Evolutionary conservation across 129 eudicot genomes (phyloP).

Genomic region (Apium graveolens): DNA sequence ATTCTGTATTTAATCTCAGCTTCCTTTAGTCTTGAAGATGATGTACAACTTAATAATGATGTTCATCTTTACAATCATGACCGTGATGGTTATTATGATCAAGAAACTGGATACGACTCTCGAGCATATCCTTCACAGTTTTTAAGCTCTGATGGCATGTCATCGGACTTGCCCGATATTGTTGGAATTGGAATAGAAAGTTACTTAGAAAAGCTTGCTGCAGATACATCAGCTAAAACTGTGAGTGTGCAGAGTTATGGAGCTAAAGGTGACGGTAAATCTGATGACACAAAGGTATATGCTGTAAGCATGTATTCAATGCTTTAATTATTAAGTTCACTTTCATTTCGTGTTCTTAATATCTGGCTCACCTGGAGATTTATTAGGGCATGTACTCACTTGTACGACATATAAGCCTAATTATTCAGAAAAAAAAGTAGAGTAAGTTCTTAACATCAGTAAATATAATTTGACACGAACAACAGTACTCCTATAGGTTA

Average conservation of each 20-base stretch:
- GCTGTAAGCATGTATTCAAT: not conserved
- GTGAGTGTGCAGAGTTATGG: constrained; percentile 35
- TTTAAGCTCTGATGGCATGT: not conserved
- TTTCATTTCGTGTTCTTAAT: too few relatives aligned
- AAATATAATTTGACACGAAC: too few relatives aligned
- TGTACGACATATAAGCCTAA: too few relatives aligned
- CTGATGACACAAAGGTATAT: constrained; percentile 41
- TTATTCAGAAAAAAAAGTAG: too few relatives aligned
- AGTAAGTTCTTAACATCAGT: too few relatives aligned
- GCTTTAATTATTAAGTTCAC: too few relatives aligned
- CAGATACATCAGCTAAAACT: constrained; percentile 5
- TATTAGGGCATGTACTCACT: too few relatives aligned
- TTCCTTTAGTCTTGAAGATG: constrained; percentile 1
- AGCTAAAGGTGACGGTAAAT: constrained; percentile 54
- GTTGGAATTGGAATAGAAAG: not conserved
- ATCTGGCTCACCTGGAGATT: too few relatives aligned
- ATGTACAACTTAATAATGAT: not conserved
- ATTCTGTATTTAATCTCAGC: not conserved
- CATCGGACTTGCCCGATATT: not conserved
- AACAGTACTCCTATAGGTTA: too few relatives aligned
- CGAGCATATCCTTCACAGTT: constrained; percentile 19
- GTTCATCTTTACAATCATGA: not conserved
- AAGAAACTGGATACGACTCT: constrained; percentile 23
- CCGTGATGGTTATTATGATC: not conserved
- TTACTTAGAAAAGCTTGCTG: constrained; percentile 7